Evolutionary conservation across 345 rosid genomes (phyloP).

Genomic region (Turnera subulata): DNA sequence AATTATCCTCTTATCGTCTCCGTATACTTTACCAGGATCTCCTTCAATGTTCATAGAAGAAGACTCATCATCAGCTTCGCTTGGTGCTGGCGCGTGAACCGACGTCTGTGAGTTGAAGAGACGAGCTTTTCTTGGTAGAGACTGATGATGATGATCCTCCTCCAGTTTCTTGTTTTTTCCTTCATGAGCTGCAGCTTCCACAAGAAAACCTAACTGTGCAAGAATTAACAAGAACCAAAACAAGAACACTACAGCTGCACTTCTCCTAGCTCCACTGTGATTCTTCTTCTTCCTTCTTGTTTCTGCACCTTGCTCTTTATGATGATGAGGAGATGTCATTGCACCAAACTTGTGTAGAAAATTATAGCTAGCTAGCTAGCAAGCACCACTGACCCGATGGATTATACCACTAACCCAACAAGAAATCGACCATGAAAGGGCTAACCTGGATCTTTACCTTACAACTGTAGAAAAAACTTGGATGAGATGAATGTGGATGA

Average conservation of each 20-base stretch:
- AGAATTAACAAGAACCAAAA: constrained; percentile 45
- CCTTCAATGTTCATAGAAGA: constrained; percentile 28
- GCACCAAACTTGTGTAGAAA: constrained; percentile 11
- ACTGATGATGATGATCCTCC: constrained; percentile 5
- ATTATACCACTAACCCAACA: background rate
- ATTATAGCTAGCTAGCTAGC: too few species aligned
- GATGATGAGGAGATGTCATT: constrained; percentile 28
- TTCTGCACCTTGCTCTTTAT: constrained; percentile 14
- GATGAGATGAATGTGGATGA: background rate
- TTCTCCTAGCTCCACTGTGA: constrained; percentile 13
- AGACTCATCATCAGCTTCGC: too few species aligned
- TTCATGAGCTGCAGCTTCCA: constrained; percentile 27
- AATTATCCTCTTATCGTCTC: constrained; percentile 73
- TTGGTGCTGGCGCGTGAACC: constrained; percentile 33
- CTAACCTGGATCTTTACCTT: constrained; percentile 6
- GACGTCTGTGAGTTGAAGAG: constrained; percentile 17
- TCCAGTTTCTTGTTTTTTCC: constrained; percentile 11
- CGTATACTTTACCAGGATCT: constrained; percentile 40
- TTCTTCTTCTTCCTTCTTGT: constrained; percentile 16
- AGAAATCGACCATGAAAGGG: constrained; percentile 1
- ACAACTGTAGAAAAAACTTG: background rate
- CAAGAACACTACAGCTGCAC: constrained; percentile 28
- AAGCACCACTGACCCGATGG: background rate
- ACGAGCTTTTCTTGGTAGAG: constrained; percentile 41
- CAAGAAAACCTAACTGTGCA: constrained; percentile 33